Conservation (phyloP, 169 alveolate species). For the Perkinsus marinus region DNA sequence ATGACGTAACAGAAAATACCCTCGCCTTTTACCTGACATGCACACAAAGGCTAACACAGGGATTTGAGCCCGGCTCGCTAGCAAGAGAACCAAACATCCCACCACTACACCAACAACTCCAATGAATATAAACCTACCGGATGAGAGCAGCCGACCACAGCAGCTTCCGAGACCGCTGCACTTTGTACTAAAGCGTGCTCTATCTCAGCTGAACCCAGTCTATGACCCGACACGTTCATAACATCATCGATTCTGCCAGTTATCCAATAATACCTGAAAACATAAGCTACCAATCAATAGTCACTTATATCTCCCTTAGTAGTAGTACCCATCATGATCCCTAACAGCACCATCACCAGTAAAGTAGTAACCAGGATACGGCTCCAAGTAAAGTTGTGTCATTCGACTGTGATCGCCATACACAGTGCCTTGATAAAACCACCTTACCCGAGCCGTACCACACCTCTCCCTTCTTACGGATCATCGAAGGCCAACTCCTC, state of each 20-base stretch:
- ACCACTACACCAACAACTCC: too few relatives aligned
- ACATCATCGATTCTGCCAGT: conserved; percentile 92
- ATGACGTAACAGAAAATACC: conserved; percentile 75
- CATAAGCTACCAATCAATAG: too few relatives aligned
- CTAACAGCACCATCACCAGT: conserved; percentile 91
- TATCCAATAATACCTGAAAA: conserved; percentile 63
- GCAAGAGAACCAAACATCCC: too few relatives aligned
- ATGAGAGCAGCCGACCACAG: conserved; percentile 81
- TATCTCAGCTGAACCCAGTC: conserved; percentile 81
- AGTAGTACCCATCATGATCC: conserved; percentile 80
- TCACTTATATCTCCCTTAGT: too few relatives aligned
- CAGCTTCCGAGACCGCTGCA: conserved; percentile 68
- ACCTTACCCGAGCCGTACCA: neutral
- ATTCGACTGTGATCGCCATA: conserved; percentile 68
- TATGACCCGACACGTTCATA: conserved; percentile 80
- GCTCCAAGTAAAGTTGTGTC: conserved; percentile 54
- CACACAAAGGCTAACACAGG: neutral
- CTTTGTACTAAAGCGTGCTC: conserved; percentile 78
- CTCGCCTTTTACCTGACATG: conserved; percentile 66
- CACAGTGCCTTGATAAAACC: conserved; percentile 50
- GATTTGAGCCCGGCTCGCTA: too few relatives aligned
- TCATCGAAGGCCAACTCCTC: conserved; percentile 67
- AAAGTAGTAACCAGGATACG: conserved; percentile 66
- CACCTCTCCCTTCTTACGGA: neutral
- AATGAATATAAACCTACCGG: conserved; percentile 6